Base-by-base conservation (phyloP, 768 basidiomycete genomes). In the Tubosaeta brunneosetosa region DNA sequence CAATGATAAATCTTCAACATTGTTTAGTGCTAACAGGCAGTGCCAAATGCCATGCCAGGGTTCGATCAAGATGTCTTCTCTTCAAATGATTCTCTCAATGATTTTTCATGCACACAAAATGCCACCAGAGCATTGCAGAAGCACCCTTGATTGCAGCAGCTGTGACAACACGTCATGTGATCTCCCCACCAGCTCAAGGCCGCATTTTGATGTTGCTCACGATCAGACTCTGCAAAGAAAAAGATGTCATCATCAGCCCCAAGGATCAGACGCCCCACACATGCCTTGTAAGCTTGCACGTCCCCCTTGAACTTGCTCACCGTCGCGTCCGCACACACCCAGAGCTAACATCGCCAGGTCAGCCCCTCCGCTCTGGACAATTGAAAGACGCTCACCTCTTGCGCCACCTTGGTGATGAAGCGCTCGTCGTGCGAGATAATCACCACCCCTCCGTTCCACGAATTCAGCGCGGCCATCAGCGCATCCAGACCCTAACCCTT, bases 401-500 rank as follows among this genome's bases (percentile, higher is more conserved):
- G 84, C 4, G 91, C 87, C 17, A 94, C 92, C 14, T 83, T 85
- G 14, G 91, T 94, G 61, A 94, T 95, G 68, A 95, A 97, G 47
- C 91, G 76, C 66, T 95, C 93, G 77, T 97, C 94, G 80, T 97
- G 94, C 56, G 90, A 93, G 61, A 94, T 92, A 58, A 93, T 76
- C 56, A 95, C 94, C 7, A 94, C 91, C 29, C 92, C 92, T 9
- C 93, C 93, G 59, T 91, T 92, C 89, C 88, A 94, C 11, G 73
- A 72, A 55, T 78, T 74, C 55, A 91, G 64, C 5, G 91, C 97
- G 4, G 77, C 69, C 86, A 97, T 97, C 48, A 98, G 75, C 1
- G 94, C 97, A 64, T 99, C 97, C 48, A 97, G 79, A 80, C 95
- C 95, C 84, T 91, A 65, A 27, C 11, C 14, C 6, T 29, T 50